Conservation (phyloP, 2,329 filamentous ascomycete genomes). For the Rhynchosporium graminicola region DNA sequence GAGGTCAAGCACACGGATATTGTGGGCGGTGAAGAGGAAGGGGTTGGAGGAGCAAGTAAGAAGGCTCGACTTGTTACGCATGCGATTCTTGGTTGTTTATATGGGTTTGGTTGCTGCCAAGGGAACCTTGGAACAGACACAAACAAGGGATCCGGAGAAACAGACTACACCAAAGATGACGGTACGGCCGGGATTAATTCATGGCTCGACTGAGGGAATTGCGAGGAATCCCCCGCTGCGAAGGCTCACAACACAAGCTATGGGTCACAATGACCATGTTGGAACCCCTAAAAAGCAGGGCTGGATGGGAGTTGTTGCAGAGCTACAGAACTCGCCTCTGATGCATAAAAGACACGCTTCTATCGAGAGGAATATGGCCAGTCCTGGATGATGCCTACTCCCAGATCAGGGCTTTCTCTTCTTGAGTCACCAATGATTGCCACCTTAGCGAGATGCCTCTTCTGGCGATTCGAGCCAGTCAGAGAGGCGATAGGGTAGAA, state of each 20-base stretch:
- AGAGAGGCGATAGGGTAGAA: neutral
- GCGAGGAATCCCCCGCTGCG: conserved; percentile 47
- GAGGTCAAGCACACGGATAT: conserved; percentile 51
- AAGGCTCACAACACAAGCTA: conserved; percentile 54
- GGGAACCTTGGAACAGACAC: conserved; percentile 29
- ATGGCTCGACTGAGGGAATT: conserved; percentile 36
- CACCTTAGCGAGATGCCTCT: neutral
- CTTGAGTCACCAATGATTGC: neutral
- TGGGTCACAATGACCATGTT: conserved; percentile 53
- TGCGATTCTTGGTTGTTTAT: conserved; percentile 65
- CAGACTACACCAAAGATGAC: conserved; percentile 29
- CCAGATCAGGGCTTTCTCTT: neutral
- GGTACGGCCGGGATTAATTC: conserved; percentile 31
- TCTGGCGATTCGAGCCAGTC: neutral
- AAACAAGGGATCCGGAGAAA: conserved; percentile 33
- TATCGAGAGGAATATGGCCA: conserved; percentile 58
- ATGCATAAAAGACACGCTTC: conserved; percentile 64
- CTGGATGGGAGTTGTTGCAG: conserved; percentile 64
- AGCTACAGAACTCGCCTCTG: conserved; percentile 60
- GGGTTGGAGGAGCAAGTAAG: conserved; percentile 59
- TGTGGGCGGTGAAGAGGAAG: conserved; percentile 58
- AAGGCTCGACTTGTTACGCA: conserved; percentile 61
- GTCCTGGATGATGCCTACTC: conserved; percentile 21
- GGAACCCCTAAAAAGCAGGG: conserved; percentile 52
- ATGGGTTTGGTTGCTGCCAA: conserved; percentile 58